Percentiles rank a stretch among this genome's conserved stretches.
Conservation (phyloP, 1,284 basidiomycete species). For the Cerrena zonata region DNA sequence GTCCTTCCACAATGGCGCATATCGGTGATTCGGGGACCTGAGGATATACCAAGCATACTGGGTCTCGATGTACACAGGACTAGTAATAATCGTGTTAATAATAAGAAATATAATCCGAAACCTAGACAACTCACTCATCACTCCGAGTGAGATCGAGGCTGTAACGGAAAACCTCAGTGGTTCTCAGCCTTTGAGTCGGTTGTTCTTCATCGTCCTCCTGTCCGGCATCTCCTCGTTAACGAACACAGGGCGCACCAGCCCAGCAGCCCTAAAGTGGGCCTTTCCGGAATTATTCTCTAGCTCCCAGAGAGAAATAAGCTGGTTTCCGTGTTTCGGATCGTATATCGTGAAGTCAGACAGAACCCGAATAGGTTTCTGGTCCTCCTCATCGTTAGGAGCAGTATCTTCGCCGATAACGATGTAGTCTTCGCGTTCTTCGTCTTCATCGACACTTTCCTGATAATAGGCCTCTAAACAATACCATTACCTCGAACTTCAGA, state of each 20-base stretch:
- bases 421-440: constrained; percentile 7
- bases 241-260: constrained; percentile 29
- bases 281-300: constrained; percentile 17
- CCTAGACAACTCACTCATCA: constrained; percentile 32
- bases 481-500: background rate
- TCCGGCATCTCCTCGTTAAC: constrained; percentile 37
- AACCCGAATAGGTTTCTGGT: constrained; percentile 31
- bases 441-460: background rate
- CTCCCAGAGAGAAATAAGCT: constrained; percentile 28
- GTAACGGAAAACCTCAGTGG: constrained; percentile 30
- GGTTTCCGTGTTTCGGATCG: constrained; percentile 25
- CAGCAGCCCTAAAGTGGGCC: constrained; percentile 30
- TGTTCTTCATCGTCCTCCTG: constrained; percentile 36
- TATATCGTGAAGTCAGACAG: constrained; percentile 38
- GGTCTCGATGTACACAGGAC: constrained; percentile 59
- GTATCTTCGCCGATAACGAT: constrained; percentile 15
- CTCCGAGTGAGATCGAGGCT: constrained; percentile 31
- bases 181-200: constrained; percentile 27
- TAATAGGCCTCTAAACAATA: background rate
- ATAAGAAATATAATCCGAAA: background rate
- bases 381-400: background rate
- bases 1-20: constrained; percentile 37
- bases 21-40: constrained; percentile 38
- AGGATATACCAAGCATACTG: constrained; percentile 56
- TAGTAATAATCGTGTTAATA: constrained; percentile 20